Evolutionary conservation across 129 eudicot species (phyloP), one percentile per base, ranked within the genome.

Genomic region (Lactuca sativa): DNA sequence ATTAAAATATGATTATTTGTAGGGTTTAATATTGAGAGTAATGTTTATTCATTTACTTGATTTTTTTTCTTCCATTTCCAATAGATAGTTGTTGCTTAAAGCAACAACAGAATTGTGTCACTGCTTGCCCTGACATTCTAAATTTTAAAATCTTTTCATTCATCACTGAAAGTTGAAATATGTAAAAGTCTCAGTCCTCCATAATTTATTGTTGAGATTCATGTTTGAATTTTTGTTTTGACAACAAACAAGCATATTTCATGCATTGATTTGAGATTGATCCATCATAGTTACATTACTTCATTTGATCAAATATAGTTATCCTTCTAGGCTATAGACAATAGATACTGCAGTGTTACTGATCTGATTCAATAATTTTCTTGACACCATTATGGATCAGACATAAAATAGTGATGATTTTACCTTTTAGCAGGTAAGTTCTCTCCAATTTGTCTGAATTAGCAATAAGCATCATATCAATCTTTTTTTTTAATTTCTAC

Each of bases 341-440:
- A 51, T 34, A 76, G 21, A 37, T 38, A 59, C 30, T 37, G 73
- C 68, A 75, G 54, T 11, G 44, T 25, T 37, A 60, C 48, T 48
- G 25, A n/a, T 47, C 74, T 14, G 55, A 13, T 63, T 66, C 51
- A 69, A 21, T 64, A 32, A 31, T 6, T 62, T 47, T 57, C 36
- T 31, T 57, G 73, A 40, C 13, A 40, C 34, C 16, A 32, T 49
- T 18, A 74, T 67, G 72, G 69, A 64, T 57, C 67, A 62, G 62
- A 89, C 84, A 80, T 83, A 73, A 14, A 73, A 73, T 59, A 82
- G 82, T 7, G 90, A 89, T 43, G 97, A 90, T 72, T 93, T 93
- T 78, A 93, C 96, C 58, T 93, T 93, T 68, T 89, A 95, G 34
- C 87, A 82, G 80, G 98, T 73, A 80, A 73, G 90, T 85, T 67